Conservation (phyloP, 441 rosid genomes). For the Erodium chrysanthum region DNA sequence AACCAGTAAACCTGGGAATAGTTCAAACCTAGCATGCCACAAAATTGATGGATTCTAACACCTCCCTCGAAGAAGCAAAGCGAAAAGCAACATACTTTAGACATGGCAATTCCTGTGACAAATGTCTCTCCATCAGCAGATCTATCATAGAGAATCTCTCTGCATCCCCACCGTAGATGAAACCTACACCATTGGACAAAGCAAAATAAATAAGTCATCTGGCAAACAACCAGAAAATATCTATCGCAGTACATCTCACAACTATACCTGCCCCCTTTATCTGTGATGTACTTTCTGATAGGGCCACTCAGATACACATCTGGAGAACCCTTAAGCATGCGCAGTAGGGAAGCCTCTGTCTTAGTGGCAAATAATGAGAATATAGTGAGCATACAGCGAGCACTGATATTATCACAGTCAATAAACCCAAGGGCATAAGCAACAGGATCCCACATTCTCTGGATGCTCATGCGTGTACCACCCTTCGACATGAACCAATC, state of each 20-base stretch:
- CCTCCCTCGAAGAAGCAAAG: background rate
- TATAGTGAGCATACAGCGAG: slow-evolving; percentile 98
- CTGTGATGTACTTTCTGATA: slow-evolving; percentile 75
- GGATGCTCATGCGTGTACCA: slow-evolving; percentile 78
- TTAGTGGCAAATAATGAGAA: slow-evolving; percentile 95
- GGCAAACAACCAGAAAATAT: background rate
- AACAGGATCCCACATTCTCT: slow-evolving; percentile 99
- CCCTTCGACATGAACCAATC: slow-evolving; percentile 98
- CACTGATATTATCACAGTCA: slow-evolving; percentile 97
- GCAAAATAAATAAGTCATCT: background rate
- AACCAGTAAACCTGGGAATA: background rate
- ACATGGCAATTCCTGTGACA: slow-evolving; percentile 77
- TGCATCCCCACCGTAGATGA: slow-evolving; percentile 98
- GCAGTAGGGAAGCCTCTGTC: slow-evolving; percentile 91
- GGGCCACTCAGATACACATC: slow-evolving; percentile 92
- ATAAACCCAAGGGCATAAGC: slow-evolving; percentile 97
- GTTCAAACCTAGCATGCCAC: background rate
- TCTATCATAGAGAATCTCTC: slow-evolving; percentile 66
- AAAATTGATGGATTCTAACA: background rate
- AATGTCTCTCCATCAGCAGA: slow-evolving; percentile 51
- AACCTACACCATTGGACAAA: slow-evolving; percentile 48
- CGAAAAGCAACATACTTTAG: slow-evolving; percentile 48
- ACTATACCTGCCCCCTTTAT: slow-evolving; percentile 76
- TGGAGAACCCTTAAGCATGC: slow-evolving; percentile 98
- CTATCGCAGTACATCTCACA: slow-evolving; percentile 12